phyloP scores from a whole-genome alignment of 495 filamentous ascomycete species.

The Penicillium roqueforti region DNA sequence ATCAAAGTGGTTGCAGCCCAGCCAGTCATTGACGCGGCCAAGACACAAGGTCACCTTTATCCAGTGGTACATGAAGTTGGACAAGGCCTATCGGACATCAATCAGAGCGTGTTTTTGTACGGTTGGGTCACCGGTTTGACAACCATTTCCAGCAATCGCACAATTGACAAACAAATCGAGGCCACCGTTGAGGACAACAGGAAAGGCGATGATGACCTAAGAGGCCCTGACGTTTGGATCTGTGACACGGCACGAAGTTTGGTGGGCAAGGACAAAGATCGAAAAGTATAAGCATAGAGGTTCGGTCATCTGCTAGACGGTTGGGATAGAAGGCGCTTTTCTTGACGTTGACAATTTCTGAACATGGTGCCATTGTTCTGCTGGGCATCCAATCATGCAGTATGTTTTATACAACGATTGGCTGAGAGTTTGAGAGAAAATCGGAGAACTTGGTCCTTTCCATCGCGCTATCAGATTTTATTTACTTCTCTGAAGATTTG shows the following conservation, averaged over 20 bases:
- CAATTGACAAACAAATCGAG: conserved; percentile 61
- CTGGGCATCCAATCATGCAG: too few relatives aligned
- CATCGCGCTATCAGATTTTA: not conserved
- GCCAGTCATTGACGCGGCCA: conserved; percentile 27
- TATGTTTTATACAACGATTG: not conserved
- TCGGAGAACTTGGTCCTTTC: not conserved
- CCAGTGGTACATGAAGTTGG: conserved; percentile 37
- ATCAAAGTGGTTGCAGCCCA: conserved; percentile 43
- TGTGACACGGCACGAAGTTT: conserved; percentile 61
- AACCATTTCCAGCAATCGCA: conserved; percentile 64
- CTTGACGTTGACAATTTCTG: not conserved
- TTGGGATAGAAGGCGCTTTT: not conserved
- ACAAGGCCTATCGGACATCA: conserved; percentile 54
- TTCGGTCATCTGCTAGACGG: not conserved
- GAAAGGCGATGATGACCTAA: conserved; percentile 34
- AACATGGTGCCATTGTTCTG: not conserved
- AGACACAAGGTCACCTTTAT: conserved; percentile 31
- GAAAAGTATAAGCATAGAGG: conserved; percentile 27
- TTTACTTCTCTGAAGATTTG: conserved; percentile 33
- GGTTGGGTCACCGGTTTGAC: conserved; percentile 59
- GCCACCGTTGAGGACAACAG: conserved; percentile 42
- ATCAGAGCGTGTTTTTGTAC: conserved; percentile 63
- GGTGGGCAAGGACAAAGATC: conserved; percentile 58
- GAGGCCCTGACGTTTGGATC: conserved; percentile 58
- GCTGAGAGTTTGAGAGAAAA: not conserved